A percentile compares a stretch with the other conserved stretches of the same genome.
These are phyloP conservation scores for Rhodotorula sp. DNA, from an alignment of 1,284 basidiomycete genomes.

Conservation along the genomic window DNA sequence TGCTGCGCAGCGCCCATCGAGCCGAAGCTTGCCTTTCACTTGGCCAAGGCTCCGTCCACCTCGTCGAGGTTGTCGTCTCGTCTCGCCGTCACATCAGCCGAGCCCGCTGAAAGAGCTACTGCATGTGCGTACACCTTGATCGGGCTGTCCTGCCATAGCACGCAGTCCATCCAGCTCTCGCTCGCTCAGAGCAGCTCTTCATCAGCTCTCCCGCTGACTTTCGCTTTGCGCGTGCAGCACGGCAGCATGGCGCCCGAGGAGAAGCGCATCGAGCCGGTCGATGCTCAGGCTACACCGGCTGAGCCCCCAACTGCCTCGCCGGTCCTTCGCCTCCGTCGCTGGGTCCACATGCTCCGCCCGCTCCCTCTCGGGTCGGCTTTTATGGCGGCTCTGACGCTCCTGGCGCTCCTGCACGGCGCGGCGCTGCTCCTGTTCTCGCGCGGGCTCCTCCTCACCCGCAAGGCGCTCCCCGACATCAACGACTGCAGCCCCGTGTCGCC, in stretches of 20 bases:
- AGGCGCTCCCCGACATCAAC: constrained; percentile 68
- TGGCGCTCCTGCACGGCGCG: constrained; percentile 56
- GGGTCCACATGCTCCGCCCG: constrained; percentile 30
- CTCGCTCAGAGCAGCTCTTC: no score
- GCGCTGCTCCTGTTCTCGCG: constrained; percentile 70
- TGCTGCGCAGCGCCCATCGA: no score
- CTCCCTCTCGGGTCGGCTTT: constrained; percentile 22
- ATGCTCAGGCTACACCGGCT: neutral
- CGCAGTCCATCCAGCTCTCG: no score
- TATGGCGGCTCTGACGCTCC: constrained; percentile 60
- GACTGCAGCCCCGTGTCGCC: constrained; percentile 53
- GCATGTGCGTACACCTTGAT: no score
- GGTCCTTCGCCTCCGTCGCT: constrained; percentile 7
- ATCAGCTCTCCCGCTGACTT: no score
- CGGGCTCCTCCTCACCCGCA: constrained; percentile 81
- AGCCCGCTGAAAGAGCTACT: no score
- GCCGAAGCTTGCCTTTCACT: no score
- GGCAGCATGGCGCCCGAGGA: neutral
- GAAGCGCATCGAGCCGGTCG: neutral
- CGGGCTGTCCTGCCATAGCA: no score
- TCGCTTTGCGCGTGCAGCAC: no score
- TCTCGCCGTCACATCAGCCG: no score
- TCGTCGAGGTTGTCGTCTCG: no score
- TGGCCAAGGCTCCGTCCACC: no score
- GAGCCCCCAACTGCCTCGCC: neutral